These are phyloP conservation scores for Aureobasidium mangrovei DNA, from an alignment of 2,329 filamentous ascomycete species.

Conservation along the genomic window DNA sequence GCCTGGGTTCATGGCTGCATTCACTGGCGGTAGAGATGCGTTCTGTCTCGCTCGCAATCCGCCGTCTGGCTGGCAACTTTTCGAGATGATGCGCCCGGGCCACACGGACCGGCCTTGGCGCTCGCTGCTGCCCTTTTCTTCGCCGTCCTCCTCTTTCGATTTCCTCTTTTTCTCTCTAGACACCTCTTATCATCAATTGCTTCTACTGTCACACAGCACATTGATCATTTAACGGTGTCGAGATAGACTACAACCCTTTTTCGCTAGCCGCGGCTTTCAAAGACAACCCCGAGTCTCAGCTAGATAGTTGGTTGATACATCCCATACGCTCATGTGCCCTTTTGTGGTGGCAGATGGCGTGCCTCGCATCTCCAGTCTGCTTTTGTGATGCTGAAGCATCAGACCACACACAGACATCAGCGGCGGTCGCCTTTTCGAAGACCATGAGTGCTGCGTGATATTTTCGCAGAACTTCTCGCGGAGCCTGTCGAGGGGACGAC, in stretches of 20 bases:
- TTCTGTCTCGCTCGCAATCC: background rate
- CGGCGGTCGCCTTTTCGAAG: too few species aligned
- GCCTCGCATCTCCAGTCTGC: too few species aligned
- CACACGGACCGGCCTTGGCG: background rate
- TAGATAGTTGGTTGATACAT: conserved; percentile 64
- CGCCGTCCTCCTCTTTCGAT: conserved; percentile 8
- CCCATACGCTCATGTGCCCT: background rate
- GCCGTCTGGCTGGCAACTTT: conserved; percentile 5
- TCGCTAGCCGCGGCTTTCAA: conserved; percentile 94
- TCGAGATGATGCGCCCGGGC: conserved; percentile 13
- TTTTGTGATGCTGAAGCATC: too few species aligned
- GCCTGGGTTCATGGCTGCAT: conserved; percentile 34
- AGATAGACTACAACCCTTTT: conserved; percentile 71
- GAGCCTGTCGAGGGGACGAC: background rate
- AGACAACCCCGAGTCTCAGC: conserved; percentile 63
- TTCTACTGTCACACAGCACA: conserved; percentile 56
- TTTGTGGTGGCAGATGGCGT: too few species aligned
- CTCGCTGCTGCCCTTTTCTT: background rate
- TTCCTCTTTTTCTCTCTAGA: conserved; percentile 31
- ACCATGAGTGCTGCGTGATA: too few species aligned
- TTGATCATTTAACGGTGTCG: conserved; percentile 89
- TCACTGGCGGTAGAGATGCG: conserved; percentile 2
- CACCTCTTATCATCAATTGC: conserved; percentile 93
- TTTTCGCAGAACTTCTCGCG: too few species aligned
- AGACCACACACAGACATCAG: too few species aligned